Evolutionary conservation across 2,329 filamentous ascomycete species (phyloP), one percentile per base, ranked within the genome.

Genomic region (Blastomyces silverae): DNA sequence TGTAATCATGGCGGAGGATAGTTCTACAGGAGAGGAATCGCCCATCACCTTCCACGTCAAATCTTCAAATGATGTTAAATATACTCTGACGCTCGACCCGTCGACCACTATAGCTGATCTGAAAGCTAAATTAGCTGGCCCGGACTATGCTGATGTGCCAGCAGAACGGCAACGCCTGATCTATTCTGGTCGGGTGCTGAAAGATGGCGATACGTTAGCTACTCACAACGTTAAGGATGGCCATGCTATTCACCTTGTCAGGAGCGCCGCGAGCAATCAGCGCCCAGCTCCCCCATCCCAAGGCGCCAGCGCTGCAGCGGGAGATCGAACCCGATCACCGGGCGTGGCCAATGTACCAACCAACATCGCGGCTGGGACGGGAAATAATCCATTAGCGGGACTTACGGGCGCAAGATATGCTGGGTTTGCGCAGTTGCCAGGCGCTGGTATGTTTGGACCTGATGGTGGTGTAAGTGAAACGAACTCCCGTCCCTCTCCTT

Each of bases 21-120:
- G 70, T 65, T 67, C 73, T 66, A 61, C 80, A 72, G 76, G 81
- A 64, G 83, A 86, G 72, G 90, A 92, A 73, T 80, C 87, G 73
- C 87, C 92, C 72, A 81, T 99, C 80, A 96, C 90, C 77, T 97
- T 99, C 85, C 94, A 92, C 80, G 88, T 99, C 79, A 99, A 97
- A 82, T 90, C 91, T n/a, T 92, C 91, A n/a, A 89, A 88, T 71
- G 92, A 97, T 75, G 87, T 85, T 75, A 91, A 89, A 77, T 92
- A 91, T 74, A 87, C 85, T 62, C 82, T 99, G 75, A 95, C 91
- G 64, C 87, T 97, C 73, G 79, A 89, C 65, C 84, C 89, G 69
- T 85, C 86, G 46, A 90, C 89, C 60, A 89, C 89, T 8, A 89
- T 97, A 55, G 83, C 85, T 65, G 92, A 97, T 67, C 85, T 99